These are phyloP conservation scores for Orbilia ellipsospora DNA, from an alignment of 2,329 filamentous ascomycete species.

Conservation along the genomic window DNA sequence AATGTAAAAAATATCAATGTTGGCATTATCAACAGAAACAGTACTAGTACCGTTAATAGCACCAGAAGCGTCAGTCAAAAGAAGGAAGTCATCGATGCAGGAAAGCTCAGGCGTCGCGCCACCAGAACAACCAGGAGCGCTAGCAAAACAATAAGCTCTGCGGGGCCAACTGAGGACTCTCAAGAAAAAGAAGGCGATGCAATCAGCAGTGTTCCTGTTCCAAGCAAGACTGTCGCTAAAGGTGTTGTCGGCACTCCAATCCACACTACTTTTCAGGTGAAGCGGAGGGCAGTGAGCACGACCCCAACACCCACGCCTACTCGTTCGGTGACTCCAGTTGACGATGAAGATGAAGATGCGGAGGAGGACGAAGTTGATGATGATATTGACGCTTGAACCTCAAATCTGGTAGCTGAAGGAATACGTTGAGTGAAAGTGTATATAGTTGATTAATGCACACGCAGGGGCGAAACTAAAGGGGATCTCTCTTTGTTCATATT, in stretches of 20 bases:
- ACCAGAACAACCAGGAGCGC: neutral
- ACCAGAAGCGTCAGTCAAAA: neutral
- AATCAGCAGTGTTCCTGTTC: neutral
- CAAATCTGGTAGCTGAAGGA: no score
- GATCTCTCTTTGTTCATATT: no score
- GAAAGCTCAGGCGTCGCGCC: neutral
- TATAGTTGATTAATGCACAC: no score
- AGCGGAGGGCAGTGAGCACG: no score
- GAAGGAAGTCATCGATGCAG: neutral
- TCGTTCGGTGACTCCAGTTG: no score
- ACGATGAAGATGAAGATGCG: no score
- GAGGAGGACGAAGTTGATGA: neutral
- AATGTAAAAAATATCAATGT: neutral
- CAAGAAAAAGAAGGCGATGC: constrained; percentile 1
- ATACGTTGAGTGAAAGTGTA: no score
- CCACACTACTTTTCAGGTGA: no score
- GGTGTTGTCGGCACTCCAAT: no score
- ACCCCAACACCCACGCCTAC: no score
- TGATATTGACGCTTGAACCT: neutral
- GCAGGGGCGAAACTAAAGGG: no score
- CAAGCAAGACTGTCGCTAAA: no score
- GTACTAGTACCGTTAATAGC: neutral
- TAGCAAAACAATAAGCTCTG: neutral
- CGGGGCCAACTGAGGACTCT: neutral
- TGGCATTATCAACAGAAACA: neutral